Evolutionary conservation across 2,329 filamentous ascomycete genomes (phyloP), one percentile per base, ranked within the genome.

Genomic region (Lachnellula willkommii): DNA sequence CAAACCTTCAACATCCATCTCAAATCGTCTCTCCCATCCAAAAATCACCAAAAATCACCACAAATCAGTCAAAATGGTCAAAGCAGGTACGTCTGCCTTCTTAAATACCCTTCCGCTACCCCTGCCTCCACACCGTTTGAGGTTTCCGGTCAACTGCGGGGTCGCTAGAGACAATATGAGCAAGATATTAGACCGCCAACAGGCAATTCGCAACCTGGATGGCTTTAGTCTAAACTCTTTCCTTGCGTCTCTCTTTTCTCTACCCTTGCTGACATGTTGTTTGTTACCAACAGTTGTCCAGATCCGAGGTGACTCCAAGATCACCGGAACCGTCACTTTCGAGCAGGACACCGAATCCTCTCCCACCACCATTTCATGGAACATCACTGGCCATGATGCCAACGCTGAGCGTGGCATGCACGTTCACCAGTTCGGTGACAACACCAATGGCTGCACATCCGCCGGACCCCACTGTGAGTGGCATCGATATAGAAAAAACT

Each of bases 381-480:
- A 96, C 77, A 91, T 99, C 77, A 81, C 83, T 61, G 93, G 94
- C 77, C 81, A 96, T 78, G 92, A 97, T 73, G 71, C 93, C 77
- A 96, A 95, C 75, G 92, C 94, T 72, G 84, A 95, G 85, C 93
- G 94, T 77, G 94, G 90, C 76, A 91, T 97, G 83, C 94, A 99
- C 83, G 87, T 99, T 72, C 94, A 99, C 82, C 90, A 94, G 75
- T 99, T 96, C 72, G 94, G 94, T 74, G 94, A 97, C 84, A 97
- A 97, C 84, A 97, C 94, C 82, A 99, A 99, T 79, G 94, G 94
- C 75, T 99, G 94, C 89, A 97, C 93, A 65, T 95, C 89, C 66
- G 94, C 94, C 66, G 94, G 94, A 53, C 93, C 94, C 76, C 94
- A 99, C 82, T 99, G 91, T 95, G 80, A 73, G 89, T 78, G 32